These are phyloP conservation scores for Corylus americana DNA, from an alignment of 306 rosid species.

Conservation along the genomic window DNA sequence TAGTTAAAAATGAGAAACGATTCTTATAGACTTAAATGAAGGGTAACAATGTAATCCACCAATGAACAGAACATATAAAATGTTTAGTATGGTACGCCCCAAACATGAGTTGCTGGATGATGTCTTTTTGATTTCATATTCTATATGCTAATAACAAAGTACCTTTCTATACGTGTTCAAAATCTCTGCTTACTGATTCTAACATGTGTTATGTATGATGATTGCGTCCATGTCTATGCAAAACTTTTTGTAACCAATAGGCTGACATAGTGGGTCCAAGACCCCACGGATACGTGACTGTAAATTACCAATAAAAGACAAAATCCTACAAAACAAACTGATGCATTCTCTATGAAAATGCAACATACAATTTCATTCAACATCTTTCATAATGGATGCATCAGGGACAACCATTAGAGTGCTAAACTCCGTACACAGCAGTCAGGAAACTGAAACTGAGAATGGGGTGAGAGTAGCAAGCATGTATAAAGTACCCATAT, in stretches of 20 bases:
- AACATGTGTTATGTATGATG: neutral
- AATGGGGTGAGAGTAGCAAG: neutral
- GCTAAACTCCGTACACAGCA: neutral
- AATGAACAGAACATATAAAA: neutral
- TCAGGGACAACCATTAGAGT: neutral
- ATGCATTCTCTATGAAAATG: neutral
- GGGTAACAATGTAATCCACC: conserved; percentile 9
- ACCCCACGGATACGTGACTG: neutral
- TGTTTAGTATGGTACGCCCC: neutral
- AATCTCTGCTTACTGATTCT: neutral
- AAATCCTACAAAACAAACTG: neutral
- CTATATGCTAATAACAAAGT: neutral
- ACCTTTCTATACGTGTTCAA: neutral
- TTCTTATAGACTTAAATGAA: neutral
- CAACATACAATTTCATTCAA: neutral
- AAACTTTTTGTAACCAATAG: neutral
- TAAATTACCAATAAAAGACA: neutral
- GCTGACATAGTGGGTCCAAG: neutral
- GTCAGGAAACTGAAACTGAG: neutral
- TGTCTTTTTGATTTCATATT: neutral
- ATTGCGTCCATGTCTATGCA: neutral
- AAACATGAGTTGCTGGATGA: neutral
- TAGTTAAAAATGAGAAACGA: neutral
- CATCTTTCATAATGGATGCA: neutral
- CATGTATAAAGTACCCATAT: neutral